These are phyloP conservation scores for Leccinum pachyderme DNA, from an alignment of 1,284 basidiomycete genomes.

Conservation along the genomic window DNA sequence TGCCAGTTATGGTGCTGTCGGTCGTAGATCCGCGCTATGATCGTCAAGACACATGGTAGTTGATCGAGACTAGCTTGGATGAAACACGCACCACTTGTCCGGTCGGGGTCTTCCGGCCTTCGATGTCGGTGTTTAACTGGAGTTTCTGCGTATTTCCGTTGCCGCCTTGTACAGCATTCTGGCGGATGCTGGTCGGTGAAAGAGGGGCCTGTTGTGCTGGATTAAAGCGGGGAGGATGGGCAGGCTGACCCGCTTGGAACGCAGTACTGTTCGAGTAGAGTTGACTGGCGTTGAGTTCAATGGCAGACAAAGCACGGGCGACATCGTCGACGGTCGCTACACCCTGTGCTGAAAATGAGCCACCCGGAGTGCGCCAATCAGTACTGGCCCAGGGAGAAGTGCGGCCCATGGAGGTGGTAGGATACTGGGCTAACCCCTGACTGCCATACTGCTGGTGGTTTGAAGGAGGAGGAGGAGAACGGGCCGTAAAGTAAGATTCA, in stretches of 20 bases:
- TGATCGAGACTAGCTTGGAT: conserved; percentile 38
- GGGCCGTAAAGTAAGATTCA: conserved; percentile 48
- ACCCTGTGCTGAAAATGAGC: conserved; percentile 27
- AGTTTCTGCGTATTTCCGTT: conserved; percentile 42
- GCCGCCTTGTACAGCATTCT: conserved; percentile 28
- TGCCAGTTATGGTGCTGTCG: conserved; percentile 41
- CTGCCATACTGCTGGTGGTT: conserved; percentile 29
- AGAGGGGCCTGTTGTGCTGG: conserved; percentile 43
- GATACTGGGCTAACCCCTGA: conserved; percentile 42
- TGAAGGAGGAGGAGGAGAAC: conserved; percentile 25
- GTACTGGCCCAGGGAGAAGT: conserved; percentile 62
- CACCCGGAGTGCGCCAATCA: conserved; percentile 60
- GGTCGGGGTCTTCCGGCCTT: conserved; percentile 57
- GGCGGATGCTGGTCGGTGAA: conserved; percentile 43
- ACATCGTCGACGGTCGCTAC: conserved; percentile 65
- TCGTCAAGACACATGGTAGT: conserved; percentile 27
- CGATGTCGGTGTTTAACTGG: conserved; percentile 59
- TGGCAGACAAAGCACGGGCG: conserved; percentile 62
- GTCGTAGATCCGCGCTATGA: conserved; percentile 30
- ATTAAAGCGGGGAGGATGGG: conserved; percentile 67
- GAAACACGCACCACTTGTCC: conserved; percentile 44
- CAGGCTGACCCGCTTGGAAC: conserved; percentile 47
- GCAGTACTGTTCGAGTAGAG: conserved; percentile 30
- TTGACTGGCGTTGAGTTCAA: conserved; percentile 52
- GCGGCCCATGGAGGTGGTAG: conserved; percentile 61